Base-by-base conservation (phyloP, 768 basidiomycete species). In the Imleria badia region DNA sequence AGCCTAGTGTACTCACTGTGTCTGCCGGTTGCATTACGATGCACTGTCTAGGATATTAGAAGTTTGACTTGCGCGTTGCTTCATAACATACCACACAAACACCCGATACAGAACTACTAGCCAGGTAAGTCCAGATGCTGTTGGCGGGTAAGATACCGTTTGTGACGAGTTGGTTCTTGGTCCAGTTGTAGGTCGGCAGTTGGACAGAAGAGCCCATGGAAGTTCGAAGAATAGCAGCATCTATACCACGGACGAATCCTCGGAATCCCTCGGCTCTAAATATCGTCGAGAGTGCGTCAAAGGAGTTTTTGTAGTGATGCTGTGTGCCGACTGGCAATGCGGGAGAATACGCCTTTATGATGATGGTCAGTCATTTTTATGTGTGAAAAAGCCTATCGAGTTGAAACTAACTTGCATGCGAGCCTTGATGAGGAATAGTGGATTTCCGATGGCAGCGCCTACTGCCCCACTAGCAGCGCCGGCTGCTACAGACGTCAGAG, bases 181-280 rank as follows among this genome's bases (percentile, higher is more conserved):
- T 91, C 71, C 91, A 89, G 61, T 93, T 95, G 70, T 99, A 99
- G 44, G 91, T 91, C 2, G 97, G 97, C 26, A 99, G 73, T 83
- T 99, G 97, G 9, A 95, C 93, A 39, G 91, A 93, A 38, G 90
- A 92, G 5, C 94, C 97, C 91, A 94, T 96, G 1, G 92, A 87
- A 13, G 97, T 98, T 51, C 97, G 81, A 49, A 99, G 74, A 50
- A 97, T 86, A 6, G 97, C 94, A 31, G 95, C 93, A 63, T 95
- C 94, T 34, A 98, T 87, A 30, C 97, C 96, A 52, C 95, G 85
- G 45, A 91, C 74, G 38, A 98, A 78, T 14, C 97, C 97, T 22
- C 86, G 80, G 44, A 83, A 69, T 30, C 89, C 81, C 69, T 98
- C 96, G 3, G 85, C 79, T 50, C 77, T 76, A 66, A 86, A 87